Evolutionary conservation across 2,329 filamentous ascomycete genomes (phyloP).

Genomic region (Aspergillus fumigatus): DNA sequence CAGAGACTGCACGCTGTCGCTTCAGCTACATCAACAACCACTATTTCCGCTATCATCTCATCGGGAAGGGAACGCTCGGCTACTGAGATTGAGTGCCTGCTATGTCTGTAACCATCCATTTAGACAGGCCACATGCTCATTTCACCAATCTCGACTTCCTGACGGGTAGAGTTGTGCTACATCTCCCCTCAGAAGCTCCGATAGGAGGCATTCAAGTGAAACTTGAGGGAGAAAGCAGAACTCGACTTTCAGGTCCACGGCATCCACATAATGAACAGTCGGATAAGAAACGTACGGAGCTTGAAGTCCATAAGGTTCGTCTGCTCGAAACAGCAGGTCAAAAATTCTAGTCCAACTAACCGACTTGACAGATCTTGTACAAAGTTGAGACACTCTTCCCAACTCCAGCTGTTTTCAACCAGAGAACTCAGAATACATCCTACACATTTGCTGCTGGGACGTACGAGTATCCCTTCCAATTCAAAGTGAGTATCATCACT

Average conservation of each 20-base stretch:
- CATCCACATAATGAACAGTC: conserved; percentile 38
- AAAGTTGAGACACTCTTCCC: conserved; percentile 46
- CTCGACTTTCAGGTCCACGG: conserved; percentile 39
- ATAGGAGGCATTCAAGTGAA: conserved; percentile 46
- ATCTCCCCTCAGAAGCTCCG: conserved; percentile 38
- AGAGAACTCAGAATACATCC: conserved; percentile 28
- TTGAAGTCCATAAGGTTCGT: conserved; percentile 46
- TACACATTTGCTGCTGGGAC: conserved; percentile 44
- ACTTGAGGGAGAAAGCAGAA: conserved; percentile 47
- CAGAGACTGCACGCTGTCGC: neutral
- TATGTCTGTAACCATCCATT: conserved; percentile 44
- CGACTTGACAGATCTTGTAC: conserved; percentile 41
- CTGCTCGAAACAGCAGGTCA: neutral
- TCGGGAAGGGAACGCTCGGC: neutral
- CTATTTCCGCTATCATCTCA: neutral
- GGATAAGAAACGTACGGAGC: conserved; percentile 46
- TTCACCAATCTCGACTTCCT: conserved; percentile 49
- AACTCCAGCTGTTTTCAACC: conserved; percentile 37
- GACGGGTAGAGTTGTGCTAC: conserved; percentile 42
- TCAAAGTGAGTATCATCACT: conserved; percentile 37
- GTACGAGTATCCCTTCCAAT: conserved; percentile 47
- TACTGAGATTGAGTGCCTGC: conserved; percentile 14
- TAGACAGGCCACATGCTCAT: conserved; percentile 40
- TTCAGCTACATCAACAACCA: neutral
- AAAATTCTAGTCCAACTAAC: conserved; percentile 4